Percentiles rank a stretch among this genome's conserved stretches.
Evolutionary conservation across 192 early-diverging fungal species (phyloP).

Genomic region (Linnemannia schmuckeri): DNA sequence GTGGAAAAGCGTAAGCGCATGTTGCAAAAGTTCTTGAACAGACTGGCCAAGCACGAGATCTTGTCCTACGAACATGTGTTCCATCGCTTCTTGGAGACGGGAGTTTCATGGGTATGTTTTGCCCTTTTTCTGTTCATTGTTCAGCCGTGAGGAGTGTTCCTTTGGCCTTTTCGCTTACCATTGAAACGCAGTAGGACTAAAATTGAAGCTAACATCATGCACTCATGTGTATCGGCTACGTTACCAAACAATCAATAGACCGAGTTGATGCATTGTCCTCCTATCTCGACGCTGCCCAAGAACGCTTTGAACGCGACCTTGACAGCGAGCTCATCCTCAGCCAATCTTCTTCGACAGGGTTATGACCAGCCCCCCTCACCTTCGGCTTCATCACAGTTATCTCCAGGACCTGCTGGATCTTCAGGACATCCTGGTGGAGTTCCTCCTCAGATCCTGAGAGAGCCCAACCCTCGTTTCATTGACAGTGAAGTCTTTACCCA

Average conservation of each 20-base stretch:
- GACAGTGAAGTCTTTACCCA: slow-evolving; percentile 94
- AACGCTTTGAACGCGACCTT: slow-evolving; percentile 74
- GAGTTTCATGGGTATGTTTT: slow-evolving; percentile 74
- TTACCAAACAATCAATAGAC: slow-evolving; percentile 47
- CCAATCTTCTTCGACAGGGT: slow-evolving; percentile 17
- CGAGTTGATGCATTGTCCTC: slow-evolving; percentile 79
- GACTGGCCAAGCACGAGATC: slow-evolving; percentile 89
- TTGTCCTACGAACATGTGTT: slow-evolving; percentile 90
- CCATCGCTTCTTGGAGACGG: slow-evolving; percentile 91
- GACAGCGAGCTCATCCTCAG: slow-evolving; percentile 49
- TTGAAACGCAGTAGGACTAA: neutral
- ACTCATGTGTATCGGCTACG: neutral
- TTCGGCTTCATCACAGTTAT: slow-evolving; percentile 10
- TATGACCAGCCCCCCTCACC: slow-evolving; percentile 13
- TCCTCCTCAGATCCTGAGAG: slow-evolving; percentile 68
- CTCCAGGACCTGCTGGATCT: slow-evolving; percentile 62
- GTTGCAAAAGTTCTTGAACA: slow-evolving; percentile 95
- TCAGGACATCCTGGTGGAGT: slow-evolving; percentile 22
- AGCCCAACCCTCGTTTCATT: slow-evolving; percentile 87
- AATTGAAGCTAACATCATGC: neutral
- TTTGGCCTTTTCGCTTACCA: neutral
- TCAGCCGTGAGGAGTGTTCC: neutral
- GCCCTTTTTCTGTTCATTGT: neutral
- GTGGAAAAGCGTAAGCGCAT: slow-evolving; percentile 93
- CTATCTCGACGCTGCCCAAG: slow-evolving; percentile 77